Evolutionary conservation across 1,139 yeast species (phyloP), one percentile per base, ranked within the genome.

Genomic region (Suhomyces panamericanus): DNA sequence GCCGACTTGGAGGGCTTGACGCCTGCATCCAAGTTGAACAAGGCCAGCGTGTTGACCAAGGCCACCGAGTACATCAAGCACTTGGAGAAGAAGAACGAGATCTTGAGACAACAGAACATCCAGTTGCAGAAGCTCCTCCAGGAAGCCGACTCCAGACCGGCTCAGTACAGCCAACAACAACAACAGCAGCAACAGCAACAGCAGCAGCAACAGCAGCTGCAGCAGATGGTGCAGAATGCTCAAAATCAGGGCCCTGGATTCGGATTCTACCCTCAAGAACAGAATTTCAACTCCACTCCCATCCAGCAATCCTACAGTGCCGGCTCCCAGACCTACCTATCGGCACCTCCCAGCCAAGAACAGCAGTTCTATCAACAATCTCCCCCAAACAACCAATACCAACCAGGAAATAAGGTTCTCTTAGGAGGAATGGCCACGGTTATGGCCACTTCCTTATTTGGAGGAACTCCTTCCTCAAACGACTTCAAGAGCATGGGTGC

Each of bases 41-140:
- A 91, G 64, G 97, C 96, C 7, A 85, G 89, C 41, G 90, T 91
- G 26, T 74, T 91, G 51, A 79, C 89, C 41, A 88, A 90, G 61
- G 96, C 97, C 5, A 87, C 95, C 2, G 97, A 90, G 63, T 91
- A 90, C 59, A 90, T 91, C 56, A 77, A 79, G 55, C 96, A 90
- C 64, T 73, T 91, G 59, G 95, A 90, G 59, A 65, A 67, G 43
- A 85, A 86, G 56, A 88, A 88, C 60, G 77, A 73, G 2, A 55
- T 67, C 14, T 70, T 87, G 53, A 69, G 66, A 50, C 69, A 73
- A 44, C 91, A 87, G 56, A 78, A 82, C 53, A 59, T 68, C 5
- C 73, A 70, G 33, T 67, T 85, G 53, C 78, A 75, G 52, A 64
- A 63, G 42, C 53, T 72, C 50, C 60, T 69, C 41, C 63, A 53